Evolutionary conservation across 768 basidiomycete genomes (phyloP).

Genomic region (Dictyophora rubrovolvata): DNA sequence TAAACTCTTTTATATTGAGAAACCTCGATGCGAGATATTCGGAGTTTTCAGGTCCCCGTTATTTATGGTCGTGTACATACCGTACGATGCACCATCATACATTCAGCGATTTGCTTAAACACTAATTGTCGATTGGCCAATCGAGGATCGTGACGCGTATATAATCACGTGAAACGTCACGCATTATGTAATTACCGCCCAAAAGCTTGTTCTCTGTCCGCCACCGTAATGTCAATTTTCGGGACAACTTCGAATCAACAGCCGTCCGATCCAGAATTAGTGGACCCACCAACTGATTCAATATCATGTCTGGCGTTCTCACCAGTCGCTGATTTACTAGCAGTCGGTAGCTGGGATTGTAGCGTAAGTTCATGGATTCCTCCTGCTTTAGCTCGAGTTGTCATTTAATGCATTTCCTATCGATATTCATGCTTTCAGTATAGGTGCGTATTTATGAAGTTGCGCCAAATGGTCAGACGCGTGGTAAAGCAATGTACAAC

Average conservation of each 20-base stretch:
- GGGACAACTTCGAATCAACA: background rate
- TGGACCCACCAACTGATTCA: conserved; percentile 75
- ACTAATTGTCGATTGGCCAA: no score
- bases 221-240: background rate
- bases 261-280: conserved; percentile 58
- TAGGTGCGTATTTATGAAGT: conserved; percentile 93
- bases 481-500: conserved; percentile 82
- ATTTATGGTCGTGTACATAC: no score
- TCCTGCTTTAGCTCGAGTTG: background rate
- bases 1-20: no score
- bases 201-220: no score
- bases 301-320: conserved; percentile 83
- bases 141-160: no score
- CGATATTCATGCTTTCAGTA: background rate
- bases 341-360: conserved; percentile 92
- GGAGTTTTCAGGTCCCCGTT: no score
- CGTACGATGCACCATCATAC: no score
- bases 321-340: conserved; percentile 76
- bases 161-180: no score
- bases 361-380: conserved; percentile 43
- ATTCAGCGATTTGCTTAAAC: no score
- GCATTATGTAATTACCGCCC: no score
- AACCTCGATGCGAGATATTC: no score
- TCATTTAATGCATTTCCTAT: background rate
- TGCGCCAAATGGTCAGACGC: conserved; percentile 55